Percentiles rank a stretch among this genome's conserved stretches.
phyloP scores from a whole-genome alignment of 345 rosid genomes.

The Salix udensis region DNA sequence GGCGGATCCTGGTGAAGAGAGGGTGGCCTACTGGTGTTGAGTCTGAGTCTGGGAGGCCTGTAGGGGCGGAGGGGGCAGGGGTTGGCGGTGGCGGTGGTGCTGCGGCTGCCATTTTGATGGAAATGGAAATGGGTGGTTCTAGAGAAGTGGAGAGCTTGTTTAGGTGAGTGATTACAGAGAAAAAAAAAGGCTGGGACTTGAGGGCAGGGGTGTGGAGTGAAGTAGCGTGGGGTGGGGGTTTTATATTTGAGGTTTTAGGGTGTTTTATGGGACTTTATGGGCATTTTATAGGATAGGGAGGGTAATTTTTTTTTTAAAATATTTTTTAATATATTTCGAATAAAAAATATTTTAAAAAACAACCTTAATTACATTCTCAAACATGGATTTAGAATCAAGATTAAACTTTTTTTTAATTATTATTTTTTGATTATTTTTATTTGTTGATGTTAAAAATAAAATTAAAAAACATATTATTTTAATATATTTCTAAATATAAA shows the following conservation, averaged over 20 bases:
- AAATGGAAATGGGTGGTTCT: neutral
- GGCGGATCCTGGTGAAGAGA: slow-evolving; percentile 77
- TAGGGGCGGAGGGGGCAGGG: slow-evolving; percentile 50
- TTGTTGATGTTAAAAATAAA: too few species aligned
- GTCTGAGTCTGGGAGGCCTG: slow-evolving; percentile 35
- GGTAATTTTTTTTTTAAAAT: neutral
- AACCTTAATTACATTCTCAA: fast-evolving
- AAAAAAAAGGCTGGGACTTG: neutral
- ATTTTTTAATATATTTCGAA: too few species aligned
- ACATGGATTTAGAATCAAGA: too few species aligned
- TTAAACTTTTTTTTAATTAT: too few species aligned
- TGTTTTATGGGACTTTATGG: too few species aligned
- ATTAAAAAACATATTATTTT: too few species aligned
- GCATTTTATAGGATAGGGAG: neutral
- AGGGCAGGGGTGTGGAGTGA: neutral
- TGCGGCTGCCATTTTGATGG: slow-evolving; percentile 64
- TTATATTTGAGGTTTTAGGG: neutral
- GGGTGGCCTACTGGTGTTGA: slow-evolving; percentile 43
- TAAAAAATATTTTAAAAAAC: too few species aligned
- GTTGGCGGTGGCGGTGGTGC: slow-evolving; percentile 91
- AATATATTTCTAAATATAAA: too few species aligned
- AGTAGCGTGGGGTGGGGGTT: neutral
- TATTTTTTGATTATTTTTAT: too few species aligned
- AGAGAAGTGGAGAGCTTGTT: neutral
- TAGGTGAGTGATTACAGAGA: neutral